Percentiles rank a stretch among this genome's conserved stretches.
Evolutionary conservation across 352 stramenopile species (phyloP).

Genomic region (Lagenidium giganteum): DNA sequence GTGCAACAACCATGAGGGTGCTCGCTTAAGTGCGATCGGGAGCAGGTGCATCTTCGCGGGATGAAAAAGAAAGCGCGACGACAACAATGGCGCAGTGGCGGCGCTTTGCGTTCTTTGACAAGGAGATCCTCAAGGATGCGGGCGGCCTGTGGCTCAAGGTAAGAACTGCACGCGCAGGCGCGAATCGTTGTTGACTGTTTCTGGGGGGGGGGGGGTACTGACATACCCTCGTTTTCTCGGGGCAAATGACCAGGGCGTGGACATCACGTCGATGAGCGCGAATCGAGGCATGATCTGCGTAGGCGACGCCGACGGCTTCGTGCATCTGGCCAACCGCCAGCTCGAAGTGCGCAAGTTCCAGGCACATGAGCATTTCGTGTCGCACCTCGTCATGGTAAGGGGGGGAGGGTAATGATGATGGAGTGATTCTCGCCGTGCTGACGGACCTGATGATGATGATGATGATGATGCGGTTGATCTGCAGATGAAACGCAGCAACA

Average conservation of each 20-base stretch:
- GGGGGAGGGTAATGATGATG: no score
- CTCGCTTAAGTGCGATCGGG: no score
- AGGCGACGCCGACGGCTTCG: conserved; percentile 75
- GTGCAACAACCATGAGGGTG: no score
- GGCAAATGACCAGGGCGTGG: conserved; percentile 45
- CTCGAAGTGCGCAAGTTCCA: conserved; percentile 81
- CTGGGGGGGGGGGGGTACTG: background rate
- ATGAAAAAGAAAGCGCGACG: background rate
- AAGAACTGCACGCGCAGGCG: no score
- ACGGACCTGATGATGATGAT: no score
- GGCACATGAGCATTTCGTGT: conserved; percentile 83
- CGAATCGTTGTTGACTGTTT: conserved; percentile 9
- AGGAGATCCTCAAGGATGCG: conserved; percentile 80
- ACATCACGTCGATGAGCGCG: conserved; percentile 83
- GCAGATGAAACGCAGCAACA: conserved; percentile 86
- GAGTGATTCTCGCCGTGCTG: no score
- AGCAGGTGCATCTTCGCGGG: no score
- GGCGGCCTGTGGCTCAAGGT: conserved; percentile 85
- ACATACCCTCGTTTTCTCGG: no score
- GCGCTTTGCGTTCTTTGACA: conserved; percentile 88
- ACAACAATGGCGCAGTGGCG: conserved; percentile 79
- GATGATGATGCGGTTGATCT: no score
- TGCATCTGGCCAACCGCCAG: conserved; percentile 81
- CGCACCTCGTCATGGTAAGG: conserved; percentile 84
- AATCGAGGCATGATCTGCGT: conserved; percentile 84